These are phyloP conservation scores for Ramularia endophylla DNA, from an alignment of 2,329 filamentous ascomycete genomes.

Conservation along the genomic window DNA sequence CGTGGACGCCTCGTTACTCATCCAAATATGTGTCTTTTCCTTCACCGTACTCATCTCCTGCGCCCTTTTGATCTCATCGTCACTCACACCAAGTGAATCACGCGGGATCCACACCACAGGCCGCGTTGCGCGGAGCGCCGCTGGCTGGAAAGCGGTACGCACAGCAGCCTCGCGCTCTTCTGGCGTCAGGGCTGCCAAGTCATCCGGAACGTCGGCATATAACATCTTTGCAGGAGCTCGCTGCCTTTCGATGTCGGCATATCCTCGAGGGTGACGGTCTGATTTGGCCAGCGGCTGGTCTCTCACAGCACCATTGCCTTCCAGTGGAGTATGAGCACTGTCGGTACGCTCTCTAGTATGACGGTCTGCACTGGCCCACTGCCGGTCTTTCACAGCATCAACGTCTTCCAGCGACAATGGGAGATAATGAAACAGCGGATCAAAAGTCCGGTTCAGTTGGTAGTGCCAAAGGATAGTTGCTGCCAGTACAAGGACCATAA, in stretches of 20 bases:
- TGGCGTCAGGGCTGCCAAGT: conserved; percentile 88
- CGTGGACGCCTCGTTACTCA: conserved; percentile 87
- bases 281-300: conserved; percentile 76
- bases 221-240: conserved; percentile 67
- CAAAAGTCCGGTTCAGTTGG: conserved; percentile 75
- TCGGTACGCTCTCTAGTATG: conserved; percentile 2
- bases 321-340: too few species aligned
- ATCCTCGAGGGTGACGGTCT: not conserved
- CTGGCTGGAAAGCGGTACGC: conserved; percentile 84
- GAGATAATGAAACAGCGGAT: conserved; percentile 78
- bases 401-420: conserved; percentile 96
- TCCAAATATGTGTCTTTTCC: conserved; percentile 59
- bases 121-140: conserved; percentile 73
- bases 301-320: conserved; percentile 88
- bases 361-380: conserved; percentile 60
- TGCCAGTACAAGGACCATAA: conserved; percentile 70
- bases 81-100: conserved; percentile 82
- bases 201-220: conserved; percentile 82
- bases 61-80: conserved; percentile 82
- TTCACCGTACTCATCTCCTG: conserved; percentile 61
- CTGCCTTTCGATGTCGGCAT: conserved; percentile 53
- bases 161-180: conserved; percentile 83
- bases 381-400: conserved; percentile 82
- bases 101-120: conserved; percentile 92
- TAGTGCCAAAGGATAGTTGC: conserved; percentile 74